Percentiles rank a stretch among this genome's conserved stretches.
Evolutionary conservation across 1,284 basidiomycete species (phyloP).

Genomic region (Flammula alnicola): DNA sequence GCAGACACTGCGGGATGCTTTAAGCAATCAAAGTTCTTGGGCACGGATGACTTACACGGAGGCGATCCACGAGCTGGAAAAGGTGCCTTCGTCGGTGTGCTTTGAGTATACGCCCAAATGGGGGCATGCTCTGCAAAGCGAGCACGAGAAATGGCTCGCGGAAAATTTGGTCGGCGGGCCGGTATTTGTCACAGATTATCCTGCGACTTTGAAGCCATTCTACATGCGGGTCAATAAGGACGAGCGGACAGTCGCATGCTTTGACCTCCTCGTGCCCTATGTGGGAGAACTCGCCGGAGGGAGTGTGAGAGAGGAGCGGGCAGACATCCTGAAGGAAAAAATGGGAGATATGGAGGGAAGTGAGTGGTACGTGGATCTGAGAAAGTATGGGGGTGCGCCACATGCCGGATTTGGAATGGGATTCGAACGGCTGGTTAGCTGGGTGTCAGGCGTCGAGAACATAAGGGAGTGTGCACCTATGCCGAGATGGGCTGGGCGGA

Average conservation of each 20-base stretch:
- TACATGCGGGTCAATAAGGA: conserved; percentile 83
- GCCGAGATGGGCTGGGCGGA: conserved; percentile 85
- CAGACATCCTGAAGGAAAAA: conserved; percentile 55
- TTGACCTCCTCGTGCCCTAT: conserved; percentile 89
- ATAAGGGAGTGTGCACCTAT: conserved; percentile 89
- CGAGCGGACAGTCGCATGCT: conserved; percentile 83
- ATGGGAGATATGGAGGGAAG: conserved; percentile 56
- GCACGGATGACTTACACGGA: conserved; percentile 81
- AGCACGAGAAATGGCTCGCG: conserved; percentile 93
- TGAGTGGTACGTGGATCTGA: conserved; percentile 85
- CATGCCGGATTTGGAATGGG: conserved; percentile 95
- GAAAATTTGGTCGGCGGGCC: conserved; percentile 71
- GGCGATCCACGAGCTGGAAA: conserved; percentile 67
- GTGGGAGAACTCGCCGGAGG: conserved; percentile 94
- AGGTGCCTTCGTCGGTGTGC: conserved; percentile 21
- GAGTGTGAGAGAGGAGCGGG: conserved; percentile 86
- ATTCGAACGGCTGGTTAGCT: conserved; percentile 86
- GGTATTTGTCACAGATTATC: conserved; percentile 93
- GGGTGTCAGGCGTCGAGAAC: conserved; percentile 84
- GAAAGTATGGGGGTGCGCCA: conserved; percentile 81
- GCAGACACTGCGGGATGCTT: conserved; percentile 39
- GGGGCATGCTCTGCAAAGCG: conserved; percentile 80
- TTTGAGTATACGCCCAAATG: conserved; percentile 69
- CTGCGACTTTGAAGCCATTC: conserved; percentile 85
- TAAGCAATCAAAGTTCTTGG: conserved; percentile 52